Conservation (phyloP, 768 basidiomycete genomes). For the Mycena kentingensis region DNA sequence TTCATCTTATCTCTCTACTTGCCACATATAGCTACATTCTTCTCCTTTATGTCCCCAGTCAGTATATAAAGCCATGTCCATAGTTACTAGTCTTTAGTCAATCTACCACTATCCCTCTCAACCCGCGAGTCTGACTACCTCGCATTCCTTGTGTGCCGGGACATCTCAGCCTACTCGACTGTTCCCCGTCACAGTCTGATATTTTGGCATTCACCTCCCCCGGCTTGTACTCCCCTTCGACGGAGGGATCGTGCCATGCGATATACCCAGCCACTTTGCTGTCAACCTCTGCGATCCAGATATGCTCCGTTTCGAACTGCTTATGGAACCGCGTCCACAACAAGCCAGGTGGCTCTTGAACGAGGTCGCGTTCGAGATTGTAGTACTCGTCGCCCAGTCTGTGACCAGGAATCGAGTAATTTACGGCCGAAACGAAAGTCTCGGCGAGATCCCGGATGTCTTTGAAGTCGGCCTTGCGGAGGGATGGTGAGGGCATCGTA, state of each 20-base stretch:
- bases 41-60: too few species aligned
- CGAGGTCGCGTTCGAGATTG: constrained; percentile 5
- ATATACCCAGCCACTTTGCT: constrained; percentile 8
- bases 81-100: too few species aligned
- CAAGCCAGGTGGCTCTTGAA: constrained; percentile 2
- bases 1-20: too few species aligned
- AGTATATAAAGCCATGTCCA: too few species aligned
- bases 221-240: background rate
- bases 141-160: too few species aligned
- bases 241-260: constrained; percentile 8
- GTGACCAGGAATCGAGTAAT: constrained; percentile 8
- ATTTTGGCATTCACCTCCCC: constrained; percentile 2
- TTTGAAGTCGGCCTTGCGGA: constrained; percentile 2
- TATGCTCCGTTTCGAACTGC: constrained; percentile 3
- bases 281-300: constrained; percentile 12
- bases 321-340: constrained; percentile 5
- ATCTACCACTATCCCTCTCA: too few species aligned
- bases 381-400: constrained; percentile 13
- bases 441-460: constrained; percentile 12
- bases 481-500: too few species aligned
- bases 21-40: too few species aligned
- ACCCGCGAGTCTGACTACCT: too few species aligned
- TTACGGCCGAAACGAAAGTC: constrained; percentile 1
- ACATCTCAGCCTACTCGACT: too few species aligned
- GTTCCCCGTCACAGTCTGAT: too few species aligned